These are phyloP conservation scores for Talaromyces sp. DNA, from an alignment of 2,329 filamentous ascomycete species.

Conservation along the genomic window DNA sequence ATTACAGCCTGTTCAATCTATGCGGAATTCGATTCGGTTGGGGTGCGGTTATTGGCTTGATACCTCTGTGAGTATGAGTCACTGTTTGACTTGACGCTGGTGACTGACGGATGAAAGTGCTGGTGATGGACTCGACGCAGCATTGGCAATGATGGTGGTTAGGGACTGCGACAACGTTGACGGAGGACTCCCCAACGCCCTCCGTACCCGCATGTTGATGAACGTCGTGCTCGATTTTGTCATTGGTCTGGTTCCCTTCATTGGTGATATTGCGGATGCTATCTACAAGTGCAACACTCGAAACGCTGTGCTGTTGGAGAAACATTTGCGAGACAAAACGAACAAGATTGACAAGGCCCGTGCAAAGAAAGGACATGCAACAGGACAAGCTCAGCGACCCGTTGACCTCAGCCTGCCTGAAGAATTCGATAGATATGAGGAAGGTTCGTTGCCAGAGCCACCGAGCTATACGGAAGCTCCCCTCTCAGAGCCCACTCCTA, in stretches of 20 bases:
- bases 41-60: conserved; percentile 76
- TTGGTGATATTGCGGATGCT: conserved; percentile 48
- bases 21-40: conserved; percentile 83
- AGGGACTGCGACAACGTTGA: conserved; percentile 69
- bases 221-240: conserved; percentile 60
- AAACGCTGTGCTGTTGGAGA: conserved; percentile 46
- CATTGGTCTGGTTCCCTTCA: conserved; percentile 50
- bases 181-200: conserved; percentile 59
- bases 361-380: conserved; percentile 26
- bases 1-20: conserved; percentile 77
- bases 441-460: conserved; percentile 25
- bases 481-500: conserved; percentile 8
- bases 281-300: conserved; percentile 48
- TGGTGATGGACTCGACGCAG: conserved; percentile 70
- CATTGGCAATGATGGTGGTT: conserved; percentile 73
- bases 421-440: conserved; percentile 37
- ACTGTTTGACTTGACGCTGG: neutral
- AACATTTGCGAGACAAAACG: conserved; percentile 42
- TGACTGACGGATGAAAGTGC: conserved; percentile 45
- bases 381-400: conserved; percentile 11
- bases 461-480: conserved; percentile 18
- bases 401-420: conserved; percentile 39
- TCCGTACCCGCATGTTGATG: conserved; percentile 70
- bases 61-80: conserved; percentile 67
- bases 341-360: conserved; percentile 38